A percentile compares a stretch with the other conserved stretches of the same genome.
Evolutionary conservation across 1,284 basidiomycete species (phyloP).

Genomic region (Hypsizygus ulmarius): DNA sequence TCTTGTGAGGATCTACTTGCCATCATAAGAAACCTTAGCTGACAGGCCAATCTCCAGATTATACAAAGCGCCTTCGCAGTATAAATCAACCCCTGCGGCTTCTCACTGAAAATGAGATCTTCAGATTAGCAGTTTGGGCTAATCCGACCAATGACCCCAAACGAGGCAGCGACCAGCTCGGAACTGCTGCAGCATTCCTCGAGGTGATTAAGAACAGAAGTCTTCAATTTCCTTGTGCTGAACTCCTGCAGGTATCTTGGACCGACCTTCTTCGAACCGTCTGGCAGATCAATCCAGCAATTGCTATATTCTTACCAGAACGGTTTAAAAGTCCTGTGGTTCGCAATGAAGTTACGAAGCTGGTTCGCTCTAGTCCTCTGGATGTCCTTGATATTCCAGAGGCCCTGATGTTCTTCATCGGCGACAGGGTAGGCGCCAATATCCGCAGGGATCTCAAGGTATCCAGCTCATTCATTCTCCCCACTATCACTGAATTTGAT

Average conservation of each 20-base stretch:
- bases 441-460: constrained; percentile 76
- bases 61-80: constrained; percentile 55
- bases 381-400: constrained; percentile 77
- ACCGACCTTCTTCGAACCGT: constrained; percentile 63
- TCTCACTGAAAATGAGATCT: constrained; percentile 89
- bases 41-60: constrained; percentile 42
- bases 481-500: constrained; percentile 16
- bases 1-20: constrained; percentile 38
- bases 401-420: constrained; percentile 78
- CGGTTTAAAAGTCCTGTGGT: constrained; percentile 75
- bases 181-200: constrained; percentile 55
- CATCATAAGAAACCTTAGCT: constrained; percentile 6
- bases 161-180: constrained; percentile 60
- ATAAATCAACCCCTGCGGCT: constrained; percentile 75
- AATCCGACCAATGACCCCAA: constrained; percentile 82
- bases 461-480: not conserved
- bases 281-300: constrained; percentile 83
- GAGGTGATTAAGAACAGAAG: constrained; percentile 48
- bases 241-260: constrained; percentile 63
- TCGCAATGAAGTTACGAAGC: constrained; percentile 67
- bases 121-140: constrained; percentile 84
- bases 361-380: constrained; percentile 74
- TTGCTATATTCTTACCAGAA: constrained; percentile 83
- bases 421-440: constrained; percentile 59
- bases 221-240: constrained; percentile 8